phyloP scores from a whole-genome alignment of 164 flowering plant genomes.

The Kingdonia uniflora region DNA sequence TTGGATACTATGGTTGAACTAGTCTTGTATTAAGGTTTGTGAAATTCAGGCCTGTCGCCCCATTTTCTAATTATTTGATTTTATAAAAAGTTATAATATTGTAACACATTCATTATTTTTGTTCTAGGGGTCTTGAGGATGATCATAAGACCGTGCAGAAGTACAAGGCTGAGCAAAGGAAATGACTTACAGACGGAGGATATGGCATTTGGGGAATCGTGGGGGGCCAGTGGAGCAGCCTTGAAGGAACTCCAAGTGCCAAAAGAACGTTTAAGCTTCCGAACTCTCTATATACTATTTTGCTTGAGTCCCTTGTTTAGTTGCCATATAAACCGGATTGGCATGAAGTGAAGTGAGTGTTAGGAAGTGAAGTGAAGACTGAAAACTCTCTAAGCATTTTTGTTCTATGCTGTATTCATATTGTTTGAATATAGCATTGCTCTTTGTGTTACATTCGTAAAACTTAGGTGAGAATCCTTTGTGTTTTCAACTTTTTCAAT shows the following conservation, averaged over 20 bases:
- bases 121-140: slow-evolving; percentile 48
- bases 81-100: no score
- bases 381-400: no score
- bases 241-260: slow-evolving; percentile 38
- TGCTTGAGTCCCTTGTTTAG: background rate
- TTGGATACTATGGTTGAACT: slow-evolving; percentile 58
- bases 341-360: no score
- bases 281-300: slow-evolving; percentile 50
- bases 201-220: slow-evolving; percentile 61
- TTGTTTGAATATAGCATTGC: no score
- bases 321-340: no score
- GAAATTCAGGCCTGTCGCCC: background rate
- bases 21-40: slow-evolving; percentile 44
- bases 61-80: background rate
- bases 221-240: slow-evolving; percentile 76
- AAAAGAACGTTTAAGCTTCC: slow-evolving; percentile 71
- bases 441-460: no score
- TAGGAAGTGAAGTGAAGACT: no score
- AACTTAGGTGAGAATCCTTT: no score
- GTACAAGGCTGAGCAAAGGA: slow-evolving; percentile 51
- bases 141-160: slow-evolving; percentile 24
- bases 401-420: no score
- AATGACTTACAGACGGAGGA: slow-evolving; percentile 30
- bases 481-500: no score
- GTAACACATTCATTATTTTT: no score